A percentile compares a stretch with the other conserved stretches of the same genome.
These are phyloP conservation scores for Xylaria scruposa DNA, from an alignment of 495 filamentous ascomycete genomes.

Conservation along the genomic window DNA sequence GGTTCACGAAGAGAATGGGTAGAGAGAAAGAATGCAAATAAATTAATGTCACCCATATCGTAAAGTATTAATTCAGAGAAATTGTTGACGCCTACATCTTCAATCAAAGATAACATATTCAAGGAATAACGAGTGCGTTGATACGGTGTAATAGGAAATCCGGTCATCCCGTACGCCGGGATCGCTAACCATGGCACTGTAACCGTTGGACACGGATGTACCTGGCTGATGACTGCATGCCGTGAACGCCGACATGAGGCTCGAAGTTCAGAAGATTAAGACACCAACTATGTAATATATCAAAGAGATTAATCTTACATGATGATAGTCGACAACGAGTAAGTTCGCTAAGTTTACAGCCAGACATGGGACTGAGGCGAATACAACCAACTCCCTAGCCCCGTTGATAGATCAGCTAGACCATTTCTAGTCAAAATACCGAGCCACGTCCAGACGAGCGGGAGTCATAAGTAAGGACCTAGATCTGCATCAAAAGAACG, in stretches of 20 bases:
- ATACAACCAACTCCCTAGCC: conserved; percentile 13
- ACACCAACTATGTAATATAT: neutral
- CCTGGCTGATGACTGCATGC: conserved; percentile 1
- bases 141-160: conserved; percentile 17
- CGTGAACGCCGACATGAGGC: neutral
- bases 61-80: neutral
- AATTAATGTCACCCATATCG: conserved; percentile 9
- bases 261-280: neutral
- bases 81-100: neutral
- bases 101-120: conserved; percentile 1
- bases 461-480: neutral
- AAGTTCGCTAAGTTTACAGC: neutral
- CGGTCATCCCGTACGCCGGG: neutral
- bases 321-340: neutral
- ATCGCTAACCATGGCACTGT: conserved; percentile 12
- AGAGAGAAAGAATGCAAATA: neutral
- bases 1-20: conserved; percentile 1
- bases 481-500: conserved; percentile 3
- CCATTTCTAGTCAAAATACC: conserved; percentile 25
- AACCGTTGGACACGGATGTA: conserved; percentile 9
- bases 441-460: neutral
- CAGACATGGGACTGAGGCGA: conserved; percentile 1
- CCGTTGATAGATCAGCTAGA: conserved; percentile 25
- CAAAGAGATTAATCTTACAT: neutral
- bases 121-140: neutral